Evolutionary conservation across 2,329 filamentous ascomycete genomes (phyloP).

Genomic region (Penicillium sp.): DNA sequence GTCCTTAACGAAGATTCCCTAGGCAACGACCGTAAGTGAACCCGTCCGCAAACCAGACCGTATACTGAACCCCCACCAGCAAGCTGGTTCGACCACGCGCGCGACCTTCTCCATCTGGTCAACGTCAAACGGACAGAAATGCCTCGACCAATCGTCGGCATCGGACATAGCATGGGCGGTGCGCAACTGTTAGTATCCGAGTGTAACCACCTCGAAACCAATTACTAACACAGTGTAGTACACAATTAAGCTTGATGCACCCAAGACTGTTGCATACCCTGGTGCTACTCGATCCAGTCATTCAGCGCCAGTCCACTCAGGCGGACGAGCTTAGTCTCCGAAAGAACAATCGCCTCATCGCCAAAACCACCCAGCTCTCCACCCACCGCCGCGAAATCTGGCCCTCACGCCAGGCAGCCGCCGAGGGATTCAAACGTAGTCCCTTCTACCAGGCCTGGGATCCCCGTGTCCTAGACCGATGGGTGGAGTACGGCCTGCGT

Average conservation of each 20-base stretch:
- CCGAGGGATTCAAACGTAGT: conserved; percentile 60
- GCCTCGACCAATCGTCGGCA: conserved; percentile 73
- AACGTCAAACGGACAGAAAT: conserved; percentile 76
- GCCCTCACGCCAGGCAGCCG: conserved; percentile 69
- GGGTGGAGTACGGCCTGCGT: conserved; percentile 71
- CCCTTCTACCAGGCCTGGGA: conserved; percentile 84
- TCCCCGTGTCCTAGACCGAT: conserved; percentile 67
- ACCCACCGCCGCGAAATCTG: conserved; percentile 72
- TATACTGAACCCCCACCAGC: conserved; percentile 48
- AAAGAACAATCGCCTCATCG: conserved; percentile 25
- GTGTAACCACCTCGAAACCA: background rate
- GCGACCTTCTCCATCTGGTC: conserved; percentile 79
- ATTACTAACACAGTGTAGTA: conserved; percentile 28
- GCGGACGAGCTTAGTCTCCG: conserved; percentile 25
- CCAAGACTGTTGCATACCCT: conserved; percentile 73
- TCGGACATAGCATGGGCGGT: conserved; percentile 88
- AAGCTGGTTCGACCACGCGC: conserved; percentile 77
- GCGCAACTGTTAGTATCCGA: conserved; percentile 54
- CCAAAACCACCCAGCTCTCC: conserved; percentile 52
- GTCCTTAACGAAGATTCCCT: conserved; percentile 69
- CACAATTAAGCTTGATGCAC: conserved; percentile 68
- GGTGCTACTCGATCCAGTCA: conserved; percentile 79
- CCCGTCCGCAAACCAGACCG: background rate
- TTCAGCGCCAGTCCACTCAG: conserved; percentile 51
- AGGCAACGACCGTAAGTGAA: conserved; percentile 73